Percentiles rank a stretch among this genome's conserved stretches.
These are phyloP conservation scores for Sporothrix dimorphospora DNA, from an alignment of 2,329 filamentous ascomycete species.

Conservation along the genomic window DNA sequence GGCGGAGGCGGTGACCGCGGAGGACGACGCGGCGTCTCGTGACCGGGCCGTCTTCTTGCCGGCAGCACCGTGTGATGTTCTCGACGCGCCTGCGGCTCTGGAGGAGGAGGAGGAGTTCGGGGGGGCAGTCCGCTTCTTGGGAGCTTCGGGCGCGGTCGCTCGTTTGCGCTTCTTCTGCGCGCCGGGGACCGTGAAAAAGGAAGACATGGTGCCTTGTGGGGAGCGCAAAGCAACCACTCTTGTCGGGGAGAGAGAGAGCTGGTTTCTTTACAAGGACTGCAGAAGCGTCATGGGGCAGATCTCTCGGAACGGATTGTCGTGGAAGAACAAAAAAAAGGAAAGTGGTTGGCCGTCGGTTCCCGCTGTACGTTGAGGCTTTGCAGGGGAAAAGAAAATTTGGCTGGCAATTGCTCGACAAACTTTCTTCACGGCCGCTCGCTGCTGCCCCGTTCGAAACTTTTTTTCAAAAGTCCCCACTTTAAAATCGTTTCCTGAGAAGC, in stretches of 20 bases:
- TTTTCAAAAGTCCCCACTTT: constrained; percentile 33
- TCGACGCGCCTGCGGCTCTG: constrained; percentile 15
- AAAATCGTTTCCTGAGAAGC: constrained; percentile 21
- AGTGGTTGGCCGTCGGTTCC: background rate
- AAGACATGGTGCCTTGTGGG: constrained; percentile 69
- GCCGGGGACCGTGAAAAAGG: constrained; percentile 89
- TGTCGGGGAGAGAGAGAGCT: background rate
- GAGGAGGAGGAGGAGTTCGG: constrained; percentile 38
- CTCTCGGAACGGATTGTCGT: background rate
- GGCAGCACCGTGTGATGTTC: background rate
- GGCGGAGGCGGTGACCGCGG: background rate
- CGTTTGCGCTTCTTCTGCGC: constrained; percentile 92
- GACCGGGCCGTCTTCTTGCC: constrained; percentile 17
- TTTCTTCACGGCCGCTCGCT: constrained; percentile 21
- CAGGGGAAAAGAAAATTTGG: constrained; percentile 16
- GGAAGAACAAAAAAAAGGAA: background rate
- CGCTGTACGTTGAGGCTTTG: background rate
- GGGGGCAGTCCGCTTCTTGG: constrained; percentile 62
- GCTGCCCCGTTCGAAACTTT: constrained; percentile 29
- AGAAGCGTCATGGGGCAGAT: background rate
- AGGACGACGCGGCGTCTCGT: background rate
- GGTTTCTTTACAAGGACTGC: background rate
- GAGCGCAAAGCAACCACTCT: background rate
- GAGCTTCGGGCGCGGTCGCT: constrained; percentile 53
- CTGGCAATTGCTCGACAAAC: constrained; percentile 19